Evolutionary conservation across 371 early-diverging fungal genomes (phyloP), one percentile per base, ranked within the genome.

Genomic region (Coemansia sp.): DNA sequence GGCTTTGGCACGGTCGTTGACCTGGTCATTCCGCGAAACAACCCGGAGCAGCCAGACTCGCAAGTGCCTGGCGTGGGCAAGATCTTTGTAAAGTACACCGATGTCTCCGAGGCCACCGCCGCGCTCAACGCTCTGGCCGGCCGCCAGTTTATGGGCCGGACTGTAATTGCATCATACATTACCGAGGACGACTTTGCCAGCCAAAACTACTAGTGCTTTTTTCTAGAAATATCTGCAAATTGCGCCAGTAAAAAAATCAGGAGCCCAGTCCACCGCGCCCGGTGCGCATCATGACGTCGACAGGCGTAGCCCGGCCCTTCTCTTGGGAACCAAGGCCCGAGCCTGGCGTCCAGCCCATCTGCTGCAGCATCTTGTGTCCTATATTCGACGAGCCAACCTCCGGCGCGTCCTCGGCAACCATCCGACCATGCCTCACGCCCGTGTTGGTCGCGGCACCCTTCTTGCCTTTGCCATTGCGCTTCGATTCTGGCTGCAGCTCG

Each of bases 71-170:
- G 94, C 20, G 77, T 93, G 11, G 98, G 95, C 74, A 94, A 94
- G 94, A 90, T 94, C 65, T 97, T 92, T 84, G 88, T 97, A 56
- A 81, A 87, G 77, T 98, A 81, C 65, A 77, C 77, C 33, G 77
- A 68, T 9, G 66, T 64, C 1, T 87, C 89, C 2, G 79, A 88
- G 58, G 81, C 88, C 26, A 72, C 84, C 36, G 72, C 69, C 1
- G 98, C 95, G 1, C 80, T 93, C 54, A 83, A 86, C n/a, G 85
- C 92, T 20, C 82, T 98, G 57, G 94, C 97, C 20, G 98, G 98
- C 26, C 87, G 97, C 45, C 90, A 90, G 80, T 98, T 97, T 80
- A 89, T 90, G 40, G 94, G 94, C 40, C 84, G 98, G 49, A 95
- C 95, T 0, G 97, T 97, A 16, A 80, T 98, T 36, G 89, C 96